These are phyloP conservation scores for Nepenthes alata DNA, from an alignment of 179 eudicot species.

Conservation along the genomic window DNA sequence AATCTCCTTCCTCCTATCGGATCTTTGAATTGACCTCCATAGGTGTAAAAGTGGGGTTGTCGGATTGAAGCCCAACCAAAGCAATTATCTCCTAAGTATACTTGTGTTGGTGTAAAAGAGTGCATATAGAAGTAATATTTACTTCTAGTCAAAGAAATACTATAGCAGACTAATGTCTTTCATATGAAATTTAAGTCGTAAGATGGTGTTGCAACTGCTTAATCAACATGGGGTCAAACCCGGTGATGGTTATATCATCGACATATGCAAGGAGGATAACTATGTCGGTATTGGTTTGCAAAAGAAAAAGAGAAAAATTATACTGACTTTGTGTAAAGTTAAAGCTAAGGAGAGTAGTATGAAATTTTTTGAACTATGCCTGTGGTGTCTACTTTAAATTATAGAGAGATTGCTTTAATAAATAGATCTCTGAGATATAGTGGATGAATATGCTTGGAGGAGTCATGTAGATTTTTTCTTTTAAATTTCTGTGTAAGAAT, in stretches of 20 bases:
- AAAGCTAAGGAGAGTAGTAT: not conserved
- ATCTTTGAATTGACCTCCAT: slow-evolving; percentile 1
- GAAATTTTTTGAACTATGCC: not conserved
- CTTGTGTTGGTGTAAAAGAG: not conserved
- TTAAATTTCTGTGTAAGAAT: too few species aligned
- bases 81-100: not conserved
- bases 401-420: not conserved
- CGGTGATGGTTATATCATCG: not conserved
- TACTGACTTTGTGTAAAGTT: not conserved
- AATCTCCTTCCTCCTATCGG: not conserved
- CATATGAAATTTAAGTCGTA: not conserved
- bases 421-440: not conserved
- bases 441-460: not conserved
- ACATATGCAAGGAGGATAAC: not conserved
- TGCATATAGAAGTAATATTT: not conserved
- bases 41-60: not conserved
- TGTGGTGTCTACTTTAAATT: not conserved
- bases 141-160: slow-evolving; percentile 4
- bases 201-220: not conserved
- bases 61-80: not conserved
- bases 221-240: not conserved
- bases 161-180: slow-evolving; percentile 1
- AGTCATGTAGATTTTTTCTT: too few species aligned
- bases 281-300: not conserved
- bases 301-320: not conserved